Percentiles rank a stretch among this genome's conserved stretches.
Evolutionary conservation across 2,329 filamentous ascomycete genomes (phyloP).

Genomic region (Chaetothyriales sp.): DNA sequence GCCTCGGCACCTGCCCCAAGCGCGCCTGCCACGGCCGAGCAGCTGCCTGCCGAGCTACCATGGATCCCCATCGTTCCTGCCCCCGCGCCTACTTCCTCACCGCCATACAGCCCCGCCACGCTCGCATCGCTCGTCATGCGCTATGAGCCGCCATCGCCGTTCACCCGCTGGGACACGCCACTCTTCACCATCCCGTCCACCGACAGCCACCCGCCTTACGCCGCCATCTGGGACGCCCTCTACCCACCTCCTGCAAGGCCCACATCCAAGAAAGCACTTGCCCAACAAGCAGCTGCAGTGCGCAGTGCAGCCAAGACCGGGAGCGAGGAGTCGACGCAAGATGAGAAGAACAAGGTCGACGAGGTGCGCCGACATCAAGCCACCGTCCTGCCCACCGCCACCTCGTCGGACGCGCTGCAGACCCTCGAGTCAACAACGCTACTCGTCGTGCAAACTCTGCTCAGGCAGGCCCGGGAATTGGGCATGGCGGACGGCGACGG

Average conservation of each 20-base stretch:
- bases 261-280: slow-evolving; percentile 14
- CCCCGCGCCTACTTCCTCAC: slow-evolving; percentile 20
- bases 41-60: background rate
- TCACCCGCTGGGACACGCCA: slow-evolving; percentile 52
- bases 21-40: background rate
- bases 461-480: slow-evolving; percentile 5
- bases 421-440: slow-evolving; percentile 24
- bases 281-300: slow-evolving; percentile 6
- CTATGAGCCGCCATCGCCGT: slow-evolving; percentile 54
- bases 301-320: slow-evolving; percentile 5
- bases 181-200: slow-evolving; percentile 48
- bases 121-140: slow-evolving; percentile 52
- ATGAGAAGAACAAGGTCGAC: slow-evolving; percentile 14
- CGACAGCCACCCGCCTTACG: slow-evolving; percentile 42
- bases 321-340: slow-evolving; percentile 2
- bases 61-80: slow-evolving; percentile 1
- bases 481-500: slow-evolving; percentile 6
- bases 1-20: background rate
- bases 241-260: slow-evolving; percentile 19
- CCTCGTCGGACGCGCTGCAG: slow-evolving; percentile 30
- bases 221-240: slow-evolving; percentile 48
- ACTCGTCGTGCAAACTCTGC: slow-evolving; percentile 14
- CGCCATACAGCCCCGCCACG: slow-evolving; percentile 39
- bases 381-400: slow-evolving; percentile 28
- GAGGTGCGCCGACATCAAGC: slow-evolving; percentile 30